Conservation (phyloP, 2,329 filamentous ascomycete genomes). For the Stachybotrys chartarum region DNA sequence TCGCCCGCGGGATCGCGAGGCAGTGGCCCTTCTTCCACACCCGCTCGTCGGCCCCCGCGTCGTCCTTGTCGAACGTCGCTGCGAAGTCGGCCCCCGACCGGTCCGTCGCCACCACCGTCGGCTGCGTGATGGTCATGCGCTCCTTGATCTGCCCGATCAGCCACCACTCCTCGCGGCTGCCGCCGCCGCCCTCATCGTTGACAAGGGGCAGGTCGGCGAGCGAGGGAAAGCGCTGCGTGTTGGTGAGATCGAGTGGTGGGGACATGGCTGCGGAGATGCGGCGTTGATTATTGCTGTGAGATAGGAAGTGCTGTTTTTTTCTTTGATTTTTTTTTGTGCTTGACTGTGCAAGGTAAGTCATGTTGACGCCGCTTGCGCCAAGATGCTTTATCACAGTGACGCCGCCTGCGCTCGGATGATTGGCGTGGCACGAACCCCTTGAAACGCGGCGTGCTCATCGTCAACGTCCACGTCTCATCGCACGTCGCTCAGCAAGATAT, state of each 20-base stretch:
- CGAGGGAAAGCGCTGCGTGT: not conserved
- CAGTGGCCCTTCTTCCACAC: not conserved
- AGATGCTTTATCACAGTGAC: not conserved
- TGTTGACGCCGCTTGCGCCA: not conserved
- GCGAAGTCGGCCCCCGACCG: not conserved
- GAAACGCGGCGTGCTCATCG: not conserved
- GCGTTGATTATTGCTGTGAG: not conserved
- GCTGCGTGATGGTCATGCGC: conserved; percentile 1
- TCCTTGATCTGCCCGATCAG: conserved; percentile 1
- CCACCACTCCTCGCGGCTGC: not conserved
- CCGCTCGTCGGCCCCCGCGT: not conserved
- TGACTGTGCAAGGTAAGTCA: not conserved
- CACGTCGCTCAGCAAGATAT: no score
- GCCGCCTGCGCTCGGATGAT: not conserved
- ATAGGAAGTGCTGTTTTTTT: not conserved
- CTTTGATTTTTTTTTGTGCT: no score
- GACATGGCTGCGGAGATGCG: not conserved
- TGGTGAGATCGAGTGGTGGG: not conserved
- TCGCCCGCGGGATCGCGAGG: not conserved
- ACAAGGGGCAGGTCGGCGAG: not conserved
- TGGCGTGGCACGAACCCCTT: not conserved
- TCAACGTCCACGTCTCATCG: no score
- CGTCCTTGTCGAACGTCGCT: not conserved
- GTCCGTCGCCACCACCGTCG: not conserved
- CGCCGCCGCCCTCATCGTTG: no score